Evolutionary conservation across 768 basidiomycete species (phyloP), one percentile per base, ranked within the genome.

Genomic region (Boletus speciosus): DNA sequence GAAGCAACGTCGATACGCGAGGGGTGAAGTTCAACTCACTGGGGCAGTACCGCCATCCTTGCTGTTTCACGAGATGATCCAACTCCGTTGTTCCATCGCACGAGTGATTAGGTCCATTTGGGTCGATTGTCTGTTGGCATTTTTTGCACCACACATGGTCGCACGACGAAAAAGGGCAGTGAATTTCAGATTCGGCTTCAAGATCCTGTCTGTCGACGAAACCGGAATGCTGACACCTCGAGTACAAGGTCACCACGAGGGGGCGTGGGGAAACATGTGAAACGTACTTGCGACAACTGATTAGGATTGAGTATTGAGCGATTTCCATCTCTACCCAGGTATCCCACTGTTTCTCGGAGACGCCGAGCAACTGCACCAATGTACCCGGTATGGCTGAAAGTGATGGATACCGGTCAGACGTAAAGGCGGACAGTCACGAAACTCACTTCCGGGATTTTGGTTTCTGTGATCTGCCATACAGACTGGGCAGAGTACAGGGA

Each of bases 11-110:
- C 0, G 27, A 27, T 10, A 45, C n/a, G 5, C 10, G 6, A 32
- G n/a, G 4, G 5, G 12, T 12, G 2, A n/a, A 6, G 25, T 19
- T 29, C 15, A 31, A 52, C 74, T 56, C 54, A 73, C 84, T 82
- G 49, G 85, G 81, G 60, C 85, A 86, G 58, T 78, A 76, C 55
- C 78, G 81, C 85, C 85, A 86, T 5, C 84, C 83, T 44, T 75
- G 66, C 50, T 73, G 60, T 40, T 68, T 64, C 79, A 84, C 78
- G 29, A 83, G 64, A 47, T 76, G 70, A 12, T 78, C 73, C 19
- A 85, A 68, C 56, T 85, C 84, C 1, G 74, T 68, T 1, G 78
- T 71, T 11, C 81, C 82, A 53, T 84, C 83, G 59, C 85, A 86
- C 1, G 80, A 80, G 60, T 84, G 82, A 47, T 69, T 63, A 5